A percentile compares a stretch with the other conserved stretches of the same genome.
These are phyloP conservation scores for Solidago caesia DNA, from an alignment of 129 eudicot genomes.

Conservation along the genomic window DNA sequence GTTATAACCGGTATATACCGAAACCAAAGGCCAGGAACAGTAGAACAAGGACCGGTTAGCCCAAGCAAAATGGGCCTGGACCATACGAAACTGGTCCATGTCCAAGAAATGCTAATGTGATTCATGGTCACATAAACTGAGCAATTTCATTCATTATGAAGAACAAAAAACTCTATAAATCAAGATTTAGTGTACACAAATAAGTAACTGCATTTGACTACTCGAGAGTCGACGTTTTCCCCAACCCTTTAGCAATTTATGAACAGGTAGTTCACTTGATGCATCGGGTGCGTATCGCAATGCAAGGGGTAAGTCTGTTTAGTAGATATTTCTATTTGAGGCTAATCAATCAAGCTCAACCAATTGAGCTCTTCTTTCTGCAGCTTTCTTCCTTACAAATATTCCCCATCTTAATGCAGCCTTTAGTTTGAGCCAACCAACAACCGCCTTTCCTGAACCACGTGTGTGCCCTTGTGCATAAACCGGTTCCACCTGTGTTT, in stretches of 20 bases:
- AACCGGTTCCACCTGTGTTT: not conserved
- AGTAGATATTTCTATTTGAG: conserved; percentile 8
- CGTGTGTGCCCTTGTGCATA: not conserved
- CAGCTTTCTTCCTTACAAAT: conserved; percentile 6
- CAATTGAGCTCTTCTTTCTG: conserved; percentile 3
- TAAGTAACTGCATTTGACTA: conserved; percentile 13
- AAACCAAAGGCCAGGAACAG: not conserved
- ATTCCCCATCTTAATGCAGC: conserved; percentile 16
- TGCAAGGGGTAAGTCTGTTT: not conserved
- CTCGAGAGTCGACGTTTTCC: not conserved
- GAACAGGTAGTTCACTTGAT: not conserved
- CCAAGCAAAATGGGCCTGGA: not conserved
- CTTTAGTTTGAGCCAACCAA: conserved; percentile 5
- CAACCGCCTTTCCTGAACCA: conserved; percentile 8
- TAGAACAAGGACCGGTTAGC: not conserved
- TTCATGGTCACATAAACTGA: not conserved
- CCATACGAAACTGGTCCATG: not conserved
- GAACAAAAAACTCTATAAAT: conserved; percentile 27
- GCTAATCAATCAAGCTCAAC: conserved; percentile 34
- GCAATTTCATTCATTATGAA: conserved; percentile 5
- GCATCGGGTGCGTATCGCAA: conserved; percentile 5
- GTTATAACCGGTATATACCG: not conserved
- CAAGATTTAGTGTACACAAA: conserved; percentile 20
- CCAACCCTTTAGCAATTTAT: not conserved
- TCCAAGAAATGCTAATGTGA: conserved; percentile 3